Base-by-base conservation (phyloP, 441 rosid genomes). In the Populus trichocarpa region DNA sequence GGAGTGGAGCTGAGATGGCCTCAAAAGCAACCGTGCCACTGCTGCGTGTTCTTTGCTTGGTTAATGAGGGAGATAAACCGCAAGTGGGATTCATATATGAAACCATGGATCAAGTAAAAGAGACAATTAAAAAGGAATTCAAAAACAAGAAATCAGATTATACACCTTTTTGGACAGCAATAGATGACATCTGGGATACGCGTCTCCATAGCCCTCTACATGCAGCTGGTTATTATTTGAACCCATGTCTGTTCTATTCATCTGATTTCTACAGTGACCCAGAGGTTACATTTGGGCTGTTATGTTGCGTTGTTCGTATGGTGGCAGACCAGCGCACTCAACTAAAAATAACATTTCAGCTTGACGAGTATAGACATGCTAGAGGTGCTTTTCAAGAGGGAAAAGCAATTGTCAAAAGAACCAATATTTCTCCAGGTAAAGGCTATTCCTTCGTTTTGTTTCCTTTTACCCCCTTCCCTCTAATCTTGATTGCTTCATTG, bases 171-270 rank as follows among this genome's bases (percentile, higher is more conserved):
- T 90, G 94, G 93, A 74, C 82, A 74, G 84, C 79, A 64, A 88
- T 92, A 35, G 92, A 92, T 78, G 88, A 86, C 67, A 86, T 92
- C 8, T 89, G 92, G 94, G 73, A 85, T 53, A 75, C 28, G 5
- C 71, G 77, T 78, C 88, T 90, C n/a, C 88, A 91, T 78, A 88
- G 82, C 75, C 89, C 89, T 74, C 86, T 92, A 42, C 94, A 92
- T 82, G 89, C 87, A 75, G 88, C 93, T 5, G 93, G 88, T 61
- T 89, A 88, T 81, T 89, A 80, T 78, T 77, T 92, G 69, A 90
- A 90, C 80, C 92, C 92, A 0, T 26, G 69, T 46, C 65, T 86
- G 25, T 89, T 89, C 75, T 90, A 88, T 82, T 80, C 91, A 46
- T 78, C 83, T 35, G 86, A 82, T 64, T 89, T 92, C 76, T 79